Evolutionary conservation across 2,329 filamentous ascomycete species (phyloP), one percentile per base, ranked within the genome.

Genomic region (Neofusicoccum sp.): DNA sequence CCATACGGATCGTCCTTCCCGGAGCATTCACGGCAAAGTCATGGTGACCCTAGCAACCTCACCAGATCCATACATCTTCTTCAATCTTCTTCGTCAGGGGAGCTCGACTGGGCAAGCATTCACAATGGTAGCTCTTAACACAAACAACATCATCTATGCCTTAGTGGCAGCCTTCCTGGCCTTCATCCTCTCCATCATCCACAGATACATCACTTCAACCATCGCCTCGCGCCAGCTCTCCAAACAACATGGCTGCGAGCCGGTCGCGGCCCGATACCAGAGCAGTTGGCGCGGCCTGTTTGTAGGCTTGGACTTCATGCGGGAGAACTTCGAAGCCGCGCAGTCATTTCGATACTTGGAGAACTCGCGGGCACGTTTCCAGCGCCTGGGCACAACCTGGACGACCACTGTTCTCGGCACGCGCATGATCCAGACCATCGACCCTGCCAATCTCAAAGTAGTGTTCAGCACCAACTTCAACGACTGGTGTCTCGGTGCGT

Each of bases 281-380:
- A 81, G 85, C 72, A 78, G 29, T 3, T 36, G 2, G 28, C 12
- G 78, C 34, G 36, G 22, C 36, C 52, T 56, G 0, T 68, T 88
- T 62, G 73, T 87, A 3, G 85, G 85, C 2, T 66, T 82, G 22
- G 84, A 87, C 70, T 70, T 81, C 43, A 75, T 85, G 64, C 66
- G 74, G 44, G 66, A 73, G 29, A 79, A 79, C 63, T 61, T 78
- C 29, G 22, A 22, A 22, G 22, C 22, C 70, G 16, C 6, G 52
- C 34, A n/a, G 39, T 22, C 52, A 22, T 22, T 22, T 22, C 22
- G 22, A 22, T 22, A 22, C 22, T 22, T 22, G 22, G 22, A 22
- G 22, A 22, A 22, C 22, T 22, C 22, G 22, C 22, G 22, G 22
- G 22, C 22, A 22, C 22, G 52, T 22, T 31, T 56, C 39, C 28